Base-by-base conservation (phyloP, 2,329 filamentous ascomycete species). In the Diaporthe sp. region DNA sequence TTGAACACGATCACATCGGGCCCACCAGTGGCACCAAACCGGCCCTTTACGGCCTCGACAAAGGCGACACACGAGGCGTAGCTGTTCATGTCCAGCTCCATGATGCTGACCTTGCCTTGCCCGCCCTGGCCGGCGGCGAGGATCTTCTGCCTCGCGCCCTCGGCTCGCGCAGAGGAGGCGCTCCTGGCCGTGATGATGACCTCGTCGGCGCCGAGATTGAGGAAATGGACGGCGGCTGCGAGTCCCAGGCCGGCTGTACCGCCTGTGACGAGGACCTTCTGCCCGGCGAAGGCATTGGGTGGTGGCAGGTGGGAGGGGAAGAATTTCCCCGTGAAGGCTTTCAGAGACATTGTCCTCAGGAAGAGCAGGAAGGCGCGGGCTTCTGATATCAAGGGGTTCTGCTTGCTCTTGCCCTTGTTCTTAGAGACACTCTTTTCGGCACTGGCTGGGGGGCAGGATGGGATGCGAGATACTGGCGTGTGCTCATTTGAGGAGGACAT, bases 141-240 rank as follows among this genome's bases (percentile, higher is more conserved):
- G 51, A 88, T 83, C 12, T 79, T 76, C 17, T 78, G 73, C 47
- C 83, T 83, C 0, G 87, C 85, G 5, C 75, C 75, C 35, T 82
- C 79, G n/a, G 83, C 83, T 70, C 83, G 83, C 0, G 80, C 63
- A 32, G 63, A 66, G 44, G 63, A 66, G 1, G 80, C 51, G 25
- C 81, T 81, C 1, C 85, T 83, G 27, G 81, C 82, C 4, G 83
- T 85, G 75, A 87, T 84, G 50, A 84, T 82, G 30, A 86, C 81
- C 53, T 80, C 80, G 1, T 79, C 58, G n/a, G 84, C 85, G 25
- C 82, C 82, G 4, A 86, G 82, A 32, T 82, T 82, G 70, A 84
- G 77, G 70, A 84, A 83, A 75, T 86, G 82, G 1, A 81, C 77
- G 3, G 85, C 84, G 12, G 83, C 79, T 42, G 83, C 85, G 27